Percentiles rank a stretch among this genome's conserved stretches.
These are phyloP conservation scores for Physaria fendleri DNA, from an alignment of 345 rosid species.

Conservation along the genomic window DNA sequence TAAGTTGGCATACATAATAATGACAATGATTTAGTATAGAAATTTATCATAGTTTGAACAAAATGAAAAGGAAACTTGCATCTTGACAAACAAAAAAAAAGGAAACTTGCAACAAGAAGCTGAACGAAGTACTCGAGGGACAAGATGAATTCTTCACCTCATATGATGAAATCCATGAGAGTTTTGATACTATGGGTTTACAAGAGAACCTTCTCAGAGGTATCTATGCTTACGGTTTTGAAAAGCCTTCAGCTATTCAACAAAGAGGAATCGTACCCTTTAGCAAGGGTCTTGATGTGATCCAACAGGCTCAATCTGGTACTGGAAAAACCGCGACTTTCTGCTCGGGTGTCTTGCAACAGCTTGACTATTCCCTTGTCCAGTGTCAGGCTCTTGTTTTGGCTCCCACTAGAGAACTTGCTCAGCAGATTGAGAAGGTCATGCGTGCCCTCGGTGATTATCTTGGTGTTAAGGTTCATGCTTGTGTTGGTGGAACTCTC, in stretches of 20 bases:
- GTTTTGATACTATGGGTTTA: conserved; percentile 43
- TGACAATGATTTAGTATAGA: too few relatives aligned
- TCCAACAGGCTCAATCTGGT: too few relatives aligned
- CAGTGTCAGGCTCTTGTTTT: too few relatives aligned
- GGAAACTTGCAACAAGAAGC: too few relatives aligned
- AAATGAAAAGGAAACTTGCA: too few relatives aligned
- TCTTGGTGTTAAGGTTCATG: conserved; percentile 77
- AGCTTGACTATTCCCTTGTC: conserved; percentile 50
- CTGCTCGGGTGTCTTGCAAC: conserved; percentile 74
- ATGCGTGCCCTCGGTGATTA: conserved; percentile 84
- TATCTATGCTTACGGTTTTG: conserved; percentile 50
- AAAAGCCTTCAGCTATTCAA: conserved; percentile 80
- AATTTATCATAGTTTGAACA: too few relatives aligned
- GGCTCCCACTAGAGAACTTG: too few relatives aligned
- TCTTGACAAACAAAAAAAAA: too few relatives aligned
- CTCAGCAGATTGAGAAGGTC: too few relatives aligned
- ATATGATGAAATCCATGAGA: conserved; percentile 39
- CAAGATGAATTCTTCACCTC: conserved; percentile 35
- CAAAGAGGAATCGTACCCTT: conserved; percentile 80
- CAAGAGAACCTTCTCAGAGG: conserved; percentile 44
- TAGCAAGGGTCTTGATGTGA: conserved; percentile 67
- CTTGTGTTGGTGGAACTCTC: conserved; percentile 79
- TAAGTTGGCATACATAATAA: too few relatives aligned
- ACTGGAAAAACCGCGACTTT: conserved; percentile 77
- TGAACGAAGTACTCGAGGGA: conserved; percentile 34